Percentiles rank a stretch among this genome's conserved stretches.
Evolutionary conservation across 495 filamentous ascomycete species (phyloP).

Genomic region (Apodospora peruviana): DNA sequence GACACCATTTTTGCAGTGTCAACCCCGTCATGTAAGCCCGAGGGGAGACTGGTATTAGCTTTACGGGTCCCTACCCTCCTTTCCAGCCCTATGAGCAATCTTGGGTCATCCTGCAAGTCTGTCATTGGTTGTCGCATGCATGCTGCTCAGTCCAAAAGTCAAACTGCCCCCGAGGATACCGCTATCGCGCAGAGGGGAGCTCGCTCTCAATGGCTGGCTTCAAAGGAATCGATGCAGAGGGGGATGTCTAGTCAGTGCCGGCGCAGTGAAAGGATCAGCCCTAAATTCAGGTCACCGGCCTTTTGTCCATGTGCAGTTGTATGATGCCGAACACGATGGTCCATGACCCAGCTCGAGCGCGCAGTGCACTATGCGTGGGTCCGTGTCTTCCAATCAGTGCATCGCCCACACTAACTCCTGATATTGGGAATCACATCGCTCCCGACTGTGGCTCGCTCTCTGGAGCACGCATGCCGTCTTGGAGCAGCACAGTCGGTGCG

Average conservation of each 20-base stretch:
- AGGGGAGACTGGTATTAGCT: no score
- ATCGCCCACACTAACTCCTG: not conserved
- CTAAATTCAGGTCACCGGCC: constrained; percentile 11
- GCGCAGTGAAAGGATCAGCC: constrained; percentile 9
- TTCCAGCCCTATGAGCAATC: constrained; percentile 19
- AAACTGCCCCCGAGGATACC: not conserved
- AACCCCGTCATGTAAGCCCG: no score
- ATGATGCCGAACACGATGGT: not conserved
- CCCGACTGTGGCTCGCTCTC: not conserved
- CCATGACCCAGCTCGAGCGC: not conserved
- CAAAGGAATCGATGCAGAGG: not conserved
- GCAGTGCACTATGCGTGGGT: not conserved
- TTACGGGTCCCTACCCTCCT: no score
- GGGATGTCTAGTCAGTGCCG: not conserved
- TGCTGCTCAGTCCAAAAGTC: not conserved
- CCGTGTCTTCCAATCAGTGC: not conserved
- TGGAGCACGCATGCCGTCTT: constrained; percentile 1
- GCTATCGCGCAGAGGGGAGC: not conserved
- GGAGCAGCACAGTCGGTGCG: not conserved
- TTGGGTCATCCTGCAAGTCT: not conserved
- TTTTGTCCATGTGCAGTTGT: not conserved
- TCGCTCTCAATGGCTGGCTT: constrained; percentile 11
- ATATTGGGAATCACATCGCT: not conserved
- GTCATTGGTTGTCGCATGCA: constrained; percentile 1
- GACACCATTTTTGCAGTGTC: no score